Conservation (phyloP, 495 filamentous ascomycete genomes). For the Cercophora newfieldiana region DNA sequence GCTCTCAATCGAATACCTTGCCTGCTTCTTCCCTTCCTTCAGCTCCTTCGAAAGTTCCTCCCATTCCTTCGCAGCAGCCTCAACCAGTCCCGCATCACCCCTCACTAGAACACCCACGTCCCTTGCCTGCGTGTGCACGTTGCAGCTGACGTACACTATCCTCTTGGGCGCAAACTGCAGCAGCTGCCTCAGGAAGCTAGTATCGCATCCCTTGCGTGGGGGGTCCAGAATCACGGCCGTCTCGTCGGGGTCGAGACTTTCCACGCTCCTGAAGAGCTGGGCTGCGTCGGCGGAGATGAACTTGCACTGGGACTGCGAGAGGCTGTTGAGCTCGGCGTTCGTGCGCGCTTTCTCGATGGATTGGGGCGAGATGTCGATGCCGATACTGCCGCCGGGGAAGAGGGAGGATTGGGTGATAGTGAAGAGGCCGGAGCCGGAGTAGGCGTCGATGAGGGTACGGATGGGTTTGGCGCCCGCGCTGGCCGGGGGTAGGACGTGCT, state of each 20-base stretch:
- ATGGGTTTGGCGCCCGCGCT: constrained; percentile 43
- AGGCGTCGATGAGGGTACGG: constrained; percentile 91
- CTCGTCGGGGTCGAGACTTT: constrained; percentile 68
- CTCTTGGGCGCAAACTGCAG: constrained; percentile 70
- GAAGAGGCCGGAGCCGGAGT: constrained; percentile 96
- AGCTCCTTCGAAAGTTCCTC: constrained; percentile 28
- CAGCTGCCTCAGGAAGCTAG: constrained; percentile 77
- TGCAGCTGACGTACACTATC: constrained; percentile 93
- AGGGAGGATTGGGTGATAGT: constrained; percentile 86
- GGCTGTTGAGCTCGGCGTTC: constrained; percentile 76
- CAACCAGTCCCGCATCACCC: constrained; percentile 42
- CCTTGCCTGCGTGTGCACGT: constrained; percentile 95
- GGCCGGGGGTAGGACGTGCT: constrained; percentile 43
- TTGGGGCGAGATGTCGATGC: constrained; percentile 58
- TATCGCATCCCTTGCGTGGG: constrained; percentile 91
- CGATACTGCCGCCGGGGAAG: constrained; percentile 56
- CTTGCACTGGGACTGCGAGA: constrained; percentile 56
- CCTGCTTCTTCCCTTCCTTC: constrained; percentile 42
- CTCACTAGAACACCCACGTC: constrained; percentile 84
- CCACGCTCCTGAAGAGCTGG: constrained; percentile 70
- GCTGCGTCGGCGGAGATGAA: constrained; percentile 88
- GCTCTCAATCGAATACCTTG: constrained; percentile 85
- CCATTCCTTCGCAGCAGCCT: background rate
- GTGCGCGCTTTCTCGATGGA: constrained; percentile 72
- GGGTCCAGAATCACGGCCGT: constrained; percentile 92